Evolutionary conservation across 23 red algal species (phyloP), one percentile per base, ranked within the genome.

Genomic region (Chondrus crispus): DNA sequence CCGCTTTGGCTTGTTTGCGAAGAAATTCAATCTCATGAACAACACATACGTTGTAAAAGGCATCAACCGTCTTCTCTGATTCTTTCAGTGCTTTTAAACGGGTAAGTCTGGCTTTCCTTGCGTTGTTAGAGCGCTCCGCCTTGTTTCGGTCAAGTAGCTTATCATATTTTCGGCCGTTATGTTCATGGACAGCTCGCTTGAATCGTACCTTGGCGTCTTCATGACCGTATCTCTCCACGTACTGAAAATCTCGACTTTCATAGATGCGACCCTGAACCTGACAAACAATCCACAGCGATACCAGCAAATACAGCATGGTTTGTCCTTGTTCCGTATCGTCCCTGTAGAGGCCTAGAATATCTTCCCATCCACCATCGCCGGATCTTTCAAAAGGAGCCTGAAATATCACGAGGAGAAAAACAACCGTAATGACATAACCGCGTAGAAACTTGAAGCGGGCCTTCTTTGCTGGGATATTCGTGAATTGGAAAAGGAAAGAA

Each of bases 261-360:
- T 74, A 74, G 29, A 88, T 88, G 22, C 84, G 84, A 24, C 84
- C 84, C 35, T 88, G 63, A 44, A 88, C 52, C 14, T 88, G 84
- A 46, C 84, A 51, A 7, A 88, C 38, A 3, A 88, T 28, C 62
- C 62, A 88, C 54, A 88, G 42, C 19, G 63, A 40, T 10, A 74
- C 58, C 26, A 88, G 46, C 5, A 88, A 18, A 40, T 22, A 64
- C 16, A 88, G 12, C 20, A 88, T 16, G 41, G 36, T 49, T 13
- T 28, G 30, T 30, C 43, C 81, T 9, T 24, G 14, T 35, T 68
- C 12, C 28, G 38, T 41, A 18, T 49, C 32, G 24, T 35, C 36
- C 37, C 74, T 88, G 28, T 74, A 88, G 16, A 88, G 48, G 38
- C 84, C 84, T 11, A 88, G 5, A 46, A 88, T 51, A 22, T 32